A percentile compares a stretch with the other conserved stretches of the same genome.
phyloP scores from a whole-genome alignment of 2,329 filamentous ascomycete genomes.

The Calonectria pseudoreteaudii region DNA sequence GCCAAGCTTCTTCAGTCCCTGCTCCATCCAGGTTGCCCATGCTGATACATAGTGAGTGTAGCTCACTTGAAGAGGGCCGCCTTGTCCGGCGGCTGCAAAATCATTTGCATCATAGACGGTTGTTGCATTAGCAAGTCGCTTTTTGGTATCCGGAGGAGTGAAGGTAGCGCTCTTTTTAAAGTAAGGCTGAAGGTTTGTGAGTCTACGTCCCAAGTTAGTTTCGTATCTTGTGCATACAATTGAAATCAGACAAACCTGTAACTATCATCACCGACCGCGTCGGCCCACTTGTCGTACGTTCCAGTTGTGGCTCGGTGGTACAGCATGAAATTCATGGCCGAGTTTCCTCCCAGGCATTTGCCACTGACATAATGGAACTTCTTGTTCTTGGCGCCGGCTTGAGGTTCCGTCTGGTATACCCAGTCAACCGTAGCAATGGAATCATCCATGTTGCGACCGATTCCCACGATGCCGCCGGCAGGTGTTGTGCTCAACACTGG shows the following conservation, averaged over 20 bases:
- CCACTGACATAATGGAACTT: constrained; percentile 5
- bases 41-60: neutral
- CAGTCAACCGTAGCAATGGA: neutral
- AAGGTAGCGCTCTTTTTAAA: constrained; percentile 2
- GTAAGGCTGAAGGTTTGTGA: neutral
- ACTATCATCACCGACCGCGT: constrained; percentile 8
- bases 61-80: constrained; percentile 5
- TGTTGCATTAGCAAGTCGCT: neutral
- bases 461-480: neutral
- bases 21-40: constrained; percentile 6
- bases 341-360: constrained; percentile 9
- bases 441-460: neutral
- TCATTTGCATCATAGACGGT: neutral
- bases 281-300: constrained; percentile 7
- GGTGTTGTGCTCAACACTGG: neutral
- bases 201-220: neutral
- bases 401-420: constrained; percentile 1
- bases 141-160: neutral
- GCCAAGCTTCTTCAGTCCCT: neutral
- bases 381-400: constrained; percentile 6
- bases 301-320: constrained; percentile 7
- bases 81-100: neutral
- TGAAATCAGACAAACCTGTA: constrained; percentile 2
- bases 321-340: constrained; percentile 8
- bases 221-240: neutral